phyloP scores from a whole-genome alignment of 805 yeast species.

The Metschnikowia dekortorum region DNA sequence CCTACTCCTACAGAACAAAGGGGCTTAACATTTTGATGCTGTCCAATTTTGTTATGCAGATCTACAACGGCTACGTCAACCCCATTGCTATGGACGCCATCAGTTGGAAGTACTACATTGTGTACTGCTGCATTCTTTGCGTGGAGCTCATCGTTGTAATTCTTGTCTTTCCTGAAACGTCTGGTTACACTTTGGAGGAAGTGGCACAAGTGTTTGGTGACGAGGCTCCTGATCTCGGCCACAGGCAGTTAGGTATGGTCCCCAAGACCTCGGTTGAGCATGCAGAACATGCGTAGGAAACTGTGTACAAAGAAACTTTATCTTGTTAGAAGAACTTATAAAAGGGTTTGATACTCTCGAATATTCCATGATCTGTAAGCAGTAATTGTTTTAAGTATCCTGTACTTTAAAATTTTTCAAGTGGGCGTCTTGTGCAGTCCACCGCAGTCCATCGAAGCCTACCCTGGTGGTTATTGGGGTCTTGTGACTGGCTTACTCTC shows the following conservation, averaged over 20 bases:
- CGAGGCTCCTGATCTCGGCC: constrained; percentile 12
- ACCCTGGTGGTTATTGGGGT: too few species aligned
- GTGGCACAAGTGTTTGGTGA: constrained; percentile 41
- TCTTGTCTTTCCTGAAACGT: constrained; percentile 40
- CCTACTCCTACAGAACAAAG: constrained; percentile 38
- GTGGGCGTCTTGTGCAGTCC: too few species aligned
- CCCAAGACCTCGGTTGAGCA: constrained; percentile 8
- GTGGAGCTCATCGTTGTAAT: constrained; percentile 26
- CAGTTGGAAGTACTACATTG: constrained; percentile 43
- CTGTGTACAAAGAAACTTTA: neutral
- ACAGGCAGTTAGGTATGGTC: constrained; percentile 3
- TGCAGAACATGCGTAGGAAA: constrained; percentile 8
- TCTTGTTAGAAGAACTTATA: too few species aligned
- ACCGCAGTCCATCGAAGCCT: too few species aligned
- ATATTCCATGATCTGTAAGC: neutral
- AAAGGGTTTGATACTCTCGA: neutral
- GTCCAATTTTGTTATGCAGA: constrained; percentile 16
- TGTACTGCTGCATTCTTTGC: constrained; percentile 29
- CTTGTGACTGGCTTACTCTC: too few species aligned
- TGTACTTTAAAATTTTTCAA: too few species aligned
- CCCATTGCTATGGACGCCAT: constrained; percentile 38
- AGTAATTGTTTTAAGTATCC: too few species aligned
- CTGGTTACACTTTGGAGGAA: constrained; percentile 42
- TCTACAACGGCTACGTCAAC: constrained; percentile 24
- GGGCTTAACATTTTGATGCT: constrained; percentile 31